Evolutionary conservation across 352 stramenopile genomes (phyloP).

Genomic region (Pythium sp.): DNA sequence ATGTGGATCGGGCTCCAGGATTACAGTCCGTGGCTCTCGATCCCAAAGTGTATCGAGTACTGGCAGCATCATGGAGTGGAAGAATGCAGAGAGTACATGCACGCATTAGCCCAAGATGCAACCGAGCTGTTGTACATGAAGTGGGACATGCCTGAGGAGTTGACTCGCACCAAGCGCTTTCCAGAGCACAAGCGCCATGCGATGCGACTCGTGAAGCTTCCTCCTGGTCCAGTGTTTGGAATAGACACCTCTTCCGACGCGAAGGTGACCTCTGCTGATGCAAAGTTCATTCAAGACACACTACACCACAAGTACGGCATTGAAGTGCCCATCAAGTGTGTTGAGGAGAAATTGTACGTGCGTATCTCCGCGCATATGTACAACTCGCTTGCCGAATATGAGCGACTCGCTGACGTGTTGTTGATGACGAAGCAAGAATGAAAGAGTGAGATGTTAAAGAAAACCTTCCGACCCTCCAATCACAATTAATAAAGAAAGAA

Average conservation of each 20-base stretch:
- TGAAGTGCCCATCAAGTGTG: conserved; percentile 93
- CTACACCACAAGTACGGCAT: conserved; percentile 78
- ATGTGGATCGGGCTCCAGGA: conserved; percentile 93
- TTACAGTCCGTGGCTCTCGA: conserved; percentile 83
- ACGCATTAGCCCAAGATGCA: conserved; percentile 47
- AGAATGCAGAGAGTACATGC: conserved; percentile 60
- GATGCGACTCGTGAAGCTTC: conserved; percentile 78
- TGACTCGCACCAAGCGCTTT: conserved; percentile 30
- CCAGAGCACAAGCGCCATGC: conserved; percentile 59
- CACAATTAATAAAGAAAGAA: neutral
- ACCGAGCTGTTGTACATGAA: conserved; percentile 58
- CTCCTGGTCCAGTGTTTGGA: conserved; percentile 49
- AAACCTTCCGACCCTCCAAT: neutral
- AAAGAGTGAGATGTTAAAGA: neutral
- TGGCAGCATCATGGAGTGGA: conserved; percentile 63
- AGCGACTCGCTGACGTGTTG: conserved; percentile 40
- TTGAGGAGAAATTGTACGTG: conserved; percentile 85
- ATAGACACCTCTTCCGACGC: conserved; percentile 18
- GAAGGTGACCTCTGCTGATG: conserved; percentile 74
- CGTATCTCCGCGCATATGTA: conserved; percentile 92
- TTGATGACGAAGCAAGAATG: conserved; percentile 7
- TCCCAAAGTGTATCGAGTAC: conserved; percentile 84
- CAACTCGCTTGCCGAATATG: conserved; percentile 86
- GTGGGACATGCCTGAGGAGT: conserved; percentile 50
- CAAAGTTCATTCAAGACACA: conserved; percentile 90